Evolutionary conservation across 2,329 filamentous ascomycete species (phyloP), one percentile per base, ranked within the genome.

Genomic region (Phoma sp.): DNA sequence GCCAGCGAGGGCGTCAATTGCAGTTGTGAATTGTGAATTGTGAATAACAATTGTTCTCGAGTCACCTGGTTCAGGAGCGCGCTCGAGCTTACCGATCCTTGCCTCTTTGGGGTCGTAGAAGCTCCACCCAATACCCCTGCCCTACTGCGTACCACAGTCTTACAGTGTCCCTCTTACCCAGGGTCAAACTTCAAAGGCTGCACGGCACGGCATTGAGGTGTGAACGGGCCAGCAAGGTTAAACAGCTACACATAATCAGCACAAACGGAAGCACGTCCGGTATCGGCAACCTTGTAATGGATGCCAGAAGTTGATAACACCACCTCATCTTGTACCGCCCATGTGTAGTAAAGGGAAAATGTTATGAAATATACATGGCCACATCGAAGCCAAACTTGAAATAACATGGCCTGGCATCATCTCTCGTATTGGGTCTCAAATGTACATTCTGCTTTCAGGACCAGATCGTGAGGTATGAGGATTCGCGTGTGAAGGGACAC

Each of bases 61-160:
- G 64, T 68, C 66, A 63, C 68, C 57, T 60, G 57, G 51, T 69
- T 60, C 65, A 49, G 56, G 47, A 42, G 47, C 60, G 60, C 53
- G 47, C 51, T 48, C 45, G 51, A 48, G 50, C 50, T 43, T 38
- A 29, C 38, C 30, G 25, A 42, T 28, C 20, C 36, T 48, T 45
- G 33, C 33, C 40, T 45, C 34, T 38, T 33, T 28, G 38, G 43
- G 26, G 45, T 49, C 10, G 39, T 42, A 40, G n/a, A 28, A 39
- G 39, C 38, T 45, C 39, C 45, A 50, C 47, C 32, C 47, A 51
- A 28, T 37, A 29, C 51, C 32, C 47, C 53, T 42, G 42, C 40
- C 37, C 18, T 42, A 34, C 37, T 38, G n/a, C 11, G 37, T 32
- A 26, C 40, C 33, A 30, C 33, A 28, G 33, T 38, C 45, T 39